Percentiles rank a stretch among this genome's conserved stretches.
phyloP scores from a whole-genome alignment of 129 eudicot genomes.

The Sambucus nigra region DNA sequence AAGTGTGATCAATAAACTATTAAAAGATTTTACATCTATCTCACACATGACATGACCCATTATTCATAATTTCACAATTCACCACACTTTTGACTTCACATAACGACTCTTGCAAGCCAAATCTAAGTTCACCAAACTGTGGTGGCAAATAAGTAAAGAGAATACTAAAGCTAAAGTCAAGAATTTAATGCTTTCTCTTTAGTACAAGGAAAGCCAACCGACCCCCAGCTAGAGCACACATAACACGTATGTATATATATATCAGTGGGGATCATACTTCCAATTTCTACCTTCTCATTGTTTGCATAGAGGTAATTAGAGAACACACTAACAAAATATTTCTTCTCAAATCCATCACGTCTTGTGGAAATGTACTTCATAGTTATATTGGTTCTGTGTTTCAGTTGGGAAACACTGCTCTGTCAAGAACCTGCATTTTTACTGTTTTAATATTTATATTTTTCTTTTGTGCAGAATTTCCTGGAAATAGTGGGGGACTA shows the following conservation, averaged over 20 bases:
- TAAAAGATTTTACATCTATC: too few species aligned
- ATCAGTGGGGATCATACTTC: background rate
- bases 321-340: background rate
- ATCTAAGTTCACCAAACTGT: conserved; percentile 11
- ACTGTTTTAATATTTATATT: background rate
- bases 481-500: conserved; percentile 16
- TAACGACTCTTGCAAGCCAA: conserved; percentile 14
- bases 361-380: background rate
- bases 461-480: conserved; percentile 15
- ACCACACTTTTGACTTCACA: background rate
- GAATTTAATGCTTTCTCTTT: conserved; percentile 13
- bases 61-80: too few species aligned
- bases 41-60: too few species aligned
- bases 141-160: conserved; percentile 20
- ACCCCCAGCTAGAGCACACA: conserved; percentile 3
- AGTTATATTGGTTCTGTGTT: background rate
- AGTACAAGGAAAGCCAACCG: conserved; percentile 22
- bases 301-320: background rate
- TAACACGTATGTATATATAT: background rate
- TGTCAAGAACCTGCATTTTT: background rate
- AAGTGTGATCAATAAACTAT: too few species aligned
- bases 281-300: background rate
- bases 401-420: background rate
- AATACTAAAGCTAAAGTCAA: conserved; percentile 16
- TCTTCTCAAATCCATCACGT: background rate